Percentiles rank a stretch among this genome's conserved stretches.
Conservation (phyloP, 768 basidiomycete species). For the Termitomyces eurrhizus region DNA sequence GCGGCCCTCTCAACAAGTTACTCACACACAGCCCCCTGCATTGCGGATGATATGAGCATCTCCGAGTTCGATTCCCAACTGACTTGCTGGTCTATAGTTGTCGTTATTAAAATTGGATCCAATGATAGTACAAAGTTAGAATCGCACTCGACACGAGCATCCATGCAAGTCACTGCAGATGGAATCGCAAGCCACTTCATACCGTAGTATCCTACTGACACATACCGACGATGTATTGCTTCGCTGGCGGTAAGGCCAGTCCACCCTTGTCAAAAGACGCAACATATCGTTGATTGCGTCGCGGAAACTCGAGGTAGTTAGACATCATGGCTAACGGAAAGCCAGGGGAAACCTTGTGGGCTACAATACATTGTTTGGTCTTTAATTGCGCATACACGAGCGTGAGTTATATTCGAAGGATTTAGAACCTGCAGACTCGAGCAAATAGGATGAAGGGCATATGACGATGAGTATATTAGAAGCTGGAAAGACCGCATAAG, state of each 20-base stretch:
- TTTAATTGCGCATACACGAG: not conserved
- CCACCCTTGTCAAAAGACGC: constrained; percentile 40
- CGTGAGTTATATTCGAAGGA: not conserved
- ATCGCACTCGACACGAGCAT: constrained; percentile 1
- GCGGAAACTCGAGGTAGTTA: constrained; percentile 29
- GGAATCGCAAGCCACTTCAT: not conserved
- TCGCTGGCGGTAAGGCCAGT: constrained; percentile 31
- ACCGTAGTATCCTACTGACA: not conserved
- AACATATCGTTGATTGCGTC: constrained; percentile 43
- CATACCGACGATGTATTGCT: constrained; percentile 21
- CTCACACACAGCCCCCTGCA: constrained; percentile 64
- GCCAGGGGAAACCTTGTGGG: too few relatives aligned
- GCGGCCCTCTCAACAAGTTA: constrained; percentile 7
- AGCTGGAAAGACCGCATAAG: not conserved
- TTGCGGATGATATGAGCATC: constrained; percentile 74
- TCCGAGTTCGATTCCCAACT: constrained; percentile 60
- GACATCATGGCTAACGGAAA: constrained; percentile 14
- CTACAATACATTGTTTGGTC: too few relatives aligned
- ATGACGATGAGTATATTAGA: too few relatives aligned
- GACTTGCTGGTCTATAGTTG: constrained; percentile 44
- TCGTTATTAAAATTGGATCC: constrained; percentile 1
- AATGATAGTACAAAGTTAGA: not conserved
- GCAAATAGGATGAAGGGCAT: not conserved
- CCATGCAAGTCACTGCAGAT: not conserved
- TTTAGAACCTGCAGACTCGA: not conserved